Base-by-base conservation (phyloP, 371 early-diverging fungal species). In the Sporodiniella umbellata region DNA sequence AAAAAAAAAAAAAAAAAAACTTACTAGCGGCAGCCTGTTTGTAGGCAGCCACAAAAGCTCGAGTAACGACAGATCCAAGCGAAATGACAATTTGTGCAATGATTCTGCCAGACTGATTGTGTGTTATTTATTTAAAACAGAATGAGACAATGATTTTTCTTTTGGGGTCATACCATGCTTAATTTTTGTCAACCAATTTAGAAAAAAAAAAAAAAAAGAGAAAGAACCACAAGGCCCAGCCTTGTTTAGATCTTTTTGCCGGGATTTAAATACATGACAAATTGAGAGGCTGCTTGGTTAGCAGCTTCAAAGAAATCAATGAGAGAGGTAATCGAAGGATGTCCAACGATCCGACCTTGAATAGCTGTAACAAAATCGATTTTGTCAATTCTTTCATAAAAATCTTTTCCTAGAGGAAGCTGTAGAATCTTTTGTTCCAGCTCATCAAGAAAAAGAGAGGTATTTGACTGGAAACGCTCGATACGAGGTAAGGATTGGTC, bases 21-120 rank as follows among this genome's bases (percentile, higher is more conserved):
- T 40, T 86, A 94, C 93, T 90, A 22, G 89, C 90, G 37, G 92
- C 86, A 11, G 95, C 96, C 63, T 93, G 89, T 48, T 87, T 88
- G 68, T 92, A 95, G n/a, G 98, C 96, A 33, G 94, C 96, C 57
- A 91, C 81, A 66, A 95, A 93, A 19, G 98, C 98, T 64, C 86
- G 83, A 28, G 94, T 94, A 26, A 95, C 78, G 57, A 97, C 92
- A 46, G 87, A 88, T 11, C 88, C 77, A 33, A 94, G 91, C 47
- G 85, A 84, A 10, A 94, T 69, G 23, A 94, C 75, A 62, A 97
- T 81, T 70, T 96, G 94, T 33, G 92, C 87, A 57, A 96, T 81
- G 33, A 93, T 68, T 72, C 84, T 71, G 38, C 64, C 84, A 53
- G 84, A 80, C 83, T 83, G 49, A 15, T 46, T 28, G 30, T 7